These are phyloP conservation scores for Pseudopyrenochaeta lycopersici DNA, from an alignment of 2,329 filamentous ascomycete genomes.

Conservation along the genomic window DNA sequence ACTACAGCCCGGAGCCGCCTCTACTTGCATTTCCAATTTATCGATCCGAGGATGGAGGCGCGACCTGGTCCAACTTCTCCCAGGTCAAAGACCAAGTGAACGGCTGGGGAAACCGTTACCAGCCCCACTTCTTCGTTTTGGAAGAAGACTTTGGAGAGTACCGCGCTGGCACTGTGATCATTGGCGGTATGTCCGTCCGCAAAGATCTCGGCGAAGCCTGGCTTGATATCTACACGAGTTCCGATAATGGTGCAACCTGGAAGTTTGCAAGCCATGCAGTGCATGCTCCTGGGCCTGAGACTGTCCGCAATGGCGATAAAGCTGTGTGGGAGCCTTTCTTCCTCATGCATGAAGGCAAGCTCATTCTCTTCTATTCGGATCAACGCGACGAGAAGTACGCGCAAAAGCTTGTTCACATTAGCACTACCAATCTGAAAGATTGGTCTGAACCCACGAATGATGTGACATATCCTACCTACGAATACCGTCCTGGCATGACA, in stretches of 20 bases:
- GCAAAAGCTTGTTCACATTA: conserved; percentile 5
- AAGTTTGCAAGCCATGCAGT: conserved; percentile 21
- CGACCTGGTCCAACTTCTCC: conserved; percentile 67
- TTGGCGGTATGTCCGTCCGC: conserved; percentile 57
- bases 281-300: conserved; percentile 42
- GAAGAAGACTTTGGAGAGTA: conserved; percentile 1
- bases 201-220: conserved; percentile 56
- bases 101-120: conserved; percentile 68
- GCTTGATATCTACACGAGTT: conserved; percentile 7
- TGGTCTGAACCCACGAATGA: conserved; percentile 6
- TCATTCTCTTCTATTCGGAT: conserved; percentile 8
- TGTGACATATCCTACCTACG: conserved; percentile 5
- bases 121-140: conserved; percentile 3
- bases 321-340: conserved; percentile 49
- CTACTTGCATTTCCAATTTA: conserved; percentile 47
- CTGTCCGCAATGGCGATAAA: conserved; percentile 4
- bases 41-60: conserved; percentile 51
- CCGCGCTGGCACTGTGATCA: conserved; percentile 7
- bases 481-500: conserved; percentile 11
- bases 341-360: conserved; percentile 5
- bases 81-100: conserved; percentile 70
- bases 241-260: conserved; percentile 5
- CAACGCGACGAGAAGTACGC: conserved; percentile 8
- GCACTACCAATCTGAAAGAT: conserved; percentile 2
- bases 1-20: conserved; percentile 44